phyloP scores from a whole-genome alignment of 2,329 filamentous ascomycete genomes.

The Venturia carpophila region DNA sequence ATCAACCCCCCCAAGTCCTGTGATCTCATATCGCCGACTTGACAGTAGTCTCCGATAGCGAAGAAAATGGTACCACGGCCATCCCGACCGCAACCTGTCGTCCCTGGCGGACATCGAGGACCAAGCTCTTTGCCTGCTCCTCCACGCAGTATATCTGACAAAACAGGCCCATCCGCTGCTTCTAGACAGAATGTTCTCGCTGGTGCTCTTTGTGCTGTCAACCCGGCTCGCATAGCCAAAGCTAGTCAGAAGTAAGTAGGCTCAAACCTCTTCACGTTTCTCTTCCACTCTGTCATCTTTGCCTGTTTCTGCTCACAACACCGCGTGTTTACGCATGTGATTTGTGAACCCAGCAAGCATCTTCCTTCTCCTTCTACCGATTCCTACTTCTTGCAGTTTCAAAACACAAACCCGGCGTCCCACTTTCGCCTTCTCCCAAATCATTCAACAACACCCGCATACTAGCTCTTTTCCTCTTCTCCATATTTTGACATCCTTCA shows the following conservation, averaged over 20 bases:
- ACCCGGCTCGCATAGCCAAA: neutral
- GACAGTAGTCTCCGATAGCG: neutral
- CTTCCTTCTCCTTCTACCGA: neutral
- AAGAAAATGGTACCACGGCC: neutral
- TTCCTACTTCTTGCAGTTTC: neutral
- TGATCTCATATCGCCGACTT: neutral
- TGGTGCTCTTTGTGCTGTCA: neutral
- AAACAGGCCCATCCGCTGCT: neutral
- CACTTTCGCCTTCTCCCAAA: neutral
- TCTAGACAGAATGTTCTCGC: neutral
- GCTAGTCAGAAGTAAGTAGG: conserved; percentile 4
- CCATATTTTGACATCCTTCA: neutral
- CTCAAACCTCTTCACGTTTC: neutral
- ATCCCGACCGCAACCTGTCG: neutral
- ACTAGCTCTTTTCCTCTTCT: neutral
- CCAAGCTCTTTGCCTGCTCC: neutral
- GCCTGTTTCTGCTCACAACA: neutral
- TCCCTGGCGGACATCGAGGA: neutral
- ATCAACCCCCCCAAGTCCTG: neutral
- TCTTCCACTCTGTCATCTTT: neutral
- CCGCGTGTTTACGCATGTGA: neutral
- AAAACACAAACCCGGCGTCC: neutral
- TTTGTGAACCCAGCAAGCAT: neutral
- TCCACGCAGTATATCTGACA: neutral
- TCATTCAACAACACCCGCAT: neutral